Evolutionary conservation across 2,329 filamentous ascomycete genomes (phyloP), one percentile per base, ranked within the genome.

Genomic region (Hymenoscyphus linearis): DNA sequence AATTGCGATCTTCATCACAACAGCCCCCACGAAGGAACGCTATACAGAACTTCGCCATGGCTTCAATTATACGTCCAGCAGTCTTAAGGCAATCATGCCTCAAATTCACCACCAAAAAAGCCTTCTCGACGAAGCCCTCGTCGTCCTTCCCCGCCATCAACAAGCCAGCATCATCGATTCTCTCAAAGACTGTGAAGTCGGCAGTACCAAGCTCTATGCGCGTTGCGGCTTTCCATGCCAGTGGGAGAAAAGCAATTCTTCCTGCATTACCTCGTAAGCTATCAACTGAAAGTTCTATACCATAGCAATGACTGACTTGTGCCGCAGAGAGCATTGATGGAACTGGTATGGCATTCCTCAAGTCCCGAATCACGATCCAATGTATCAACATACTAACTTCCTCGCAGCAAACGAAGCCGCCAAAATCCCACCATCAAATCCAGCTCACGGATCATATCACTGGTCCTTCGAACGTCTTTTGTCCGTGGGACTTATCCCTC

Each of bases 401-500:
- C 47, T 14, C 64, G 14, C 64, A 89, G 91, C 93, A 74, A 99
- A 99, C 79, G 93, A 98, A 73, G 85, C 95, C 60, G 89, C 85
- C 35, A 85, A 85, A 44, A 77, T 96, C 26, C 93, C 92, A 53
- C 74, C 84, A 25, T 78, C 90, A 58, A 85, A 83, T 69, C 86
- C 93, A 50, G 80, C 86, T 60, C 91, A 99, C 79, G 95, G 95
- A 70, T 96, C 90, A 77, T 99, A 98, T 82, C 95, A 99, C 84
- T 99, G 95, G 95, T 90, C 89, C 63, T 96, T 96, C 73, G 95
- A 99, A 82, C 92, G 91, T 73, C 75, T 91, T 60, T 79, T 98
- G 70, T 88, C 91, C 61, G 88, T 85, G 61, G 89, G 86, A 60
- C 85, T 99, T 64, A 80, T 99, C 64, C 96, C 95, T 57, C 81